phyloP scores from a whole-genome alignment of 768 basidiomycete species.

The Butyriboletus loyo region DNA sequence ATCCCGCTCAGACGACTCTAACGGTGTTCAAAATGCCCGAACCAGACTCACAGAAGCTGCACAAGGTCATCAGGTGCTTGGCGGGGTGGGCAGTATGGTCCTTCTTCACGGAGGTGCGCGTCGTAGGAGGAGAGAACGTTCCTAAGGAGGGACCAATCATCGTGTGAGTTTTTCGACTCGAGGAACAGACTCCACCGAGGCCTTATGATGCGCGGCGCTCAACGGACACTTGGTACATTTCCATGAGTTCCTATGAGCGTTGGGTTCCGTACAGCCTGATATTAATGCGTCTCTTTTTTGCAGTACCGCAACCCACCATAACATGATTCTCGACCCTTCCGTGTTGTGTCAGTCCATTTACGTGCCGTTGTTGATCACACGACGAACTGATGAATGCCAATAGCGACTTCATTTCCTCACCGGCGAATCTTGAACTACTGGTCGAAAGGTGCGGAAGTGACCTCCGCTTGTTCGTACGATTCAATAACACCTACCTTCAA shows the following conservation, averaged over 20 bases:
- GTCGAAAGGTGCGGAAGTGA: conserved; percentile 72
- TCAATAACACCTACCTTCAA: conserved; percentile 12
- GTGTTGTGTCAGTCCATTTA: conserved; percentile 61
- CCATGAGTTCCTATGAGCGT: neutral
- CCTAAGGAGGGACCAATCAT: conserved; percentile 88
- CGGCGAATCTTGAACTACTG: conserved; percentile 82
- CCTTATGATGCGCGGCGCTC: conserved; percentile 3
- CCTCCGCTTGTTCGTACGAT: conserved; percentile 10
- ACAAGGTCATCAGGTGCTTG: conserved; percentile 67
- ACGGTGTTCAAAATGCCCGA: conserved; percentile 21
- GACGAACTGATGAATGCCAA: conserved; percentile 17
- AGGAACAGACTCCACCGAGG: neutral
- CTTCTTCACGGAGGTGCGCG: conserved; percentile 86
- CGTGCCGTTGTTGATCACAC: conserved; percentile 12
- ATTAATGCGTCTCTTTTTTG: conserved; percentile 13
- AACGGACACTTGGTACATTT: neutral
- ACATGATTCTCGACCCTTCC: conserved; percentile 92
- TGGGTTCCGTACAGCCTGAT: conserved; percentile 1
- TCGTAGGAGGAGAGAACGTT: conserved; percentile 87
- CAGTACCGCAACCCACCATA: conserved; percentile 86
- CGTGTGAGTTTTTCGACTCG: conserved; percentile 55
- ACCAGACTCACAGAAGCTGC: conserved; percentile 45
- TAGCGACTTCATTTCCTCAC: conserved; percentile 82
- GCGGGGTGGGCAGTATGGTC: conserved; percentile 74
- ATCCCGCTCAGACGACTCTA: conserved; percentile 2